These are phyloP conservation scores for Aspergillus sergii DNA, from an alignment of 2,329 filamentous ascomycete genomes.

Conservation along the genomic window DNA sequence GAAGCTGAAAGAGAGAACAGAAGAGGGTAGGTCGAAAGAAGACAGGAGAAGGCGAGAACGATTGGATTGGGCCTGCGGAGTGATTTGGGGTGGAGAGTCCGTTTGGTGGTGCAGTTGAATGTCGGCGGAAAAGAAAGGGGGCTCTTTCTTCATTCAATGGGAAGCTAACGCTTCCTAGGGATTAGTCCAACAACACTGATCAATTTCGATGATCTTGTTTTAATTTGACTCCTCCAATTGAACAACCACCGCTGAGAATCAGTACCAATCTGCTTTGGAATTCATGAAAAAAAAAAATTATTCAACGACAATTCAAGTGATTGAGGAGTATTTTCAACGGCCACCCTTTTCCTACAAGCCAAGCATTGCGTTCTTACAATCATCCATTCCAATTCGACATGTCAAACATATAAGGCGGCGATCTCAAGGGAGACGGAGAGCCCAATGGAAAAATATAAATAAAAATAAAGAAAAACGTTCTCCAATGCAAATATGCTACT, in stretches of 20 bases:
- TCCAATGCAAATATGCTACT: neutral
- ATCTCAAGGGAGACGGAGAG: neutral
- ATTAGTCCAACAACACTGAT: constrained; percentile 2
- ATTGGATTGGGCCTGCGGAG: constrained; percentile 27
- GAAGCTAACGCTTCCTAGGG: constrained; percentile 14
- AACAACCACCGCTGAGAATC: neutral
- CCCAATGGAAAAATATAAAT: neutral
- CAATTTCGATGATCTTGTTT: neutral
- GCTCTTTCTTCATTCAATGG: constrained; percentile 11
- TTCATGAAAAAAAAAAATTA: neutral
- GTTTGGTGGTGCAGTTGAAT: constrained; percentile 24
- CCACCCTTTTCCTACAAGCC: neutral
- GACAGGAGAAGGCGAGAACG: constrained; percentile 23
- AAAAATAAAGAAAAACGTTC: neutral
- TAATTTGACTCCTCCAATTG: neutral
- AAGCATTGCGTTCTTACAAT: neutral
- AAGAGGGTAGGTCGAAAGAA: constrained; percentile 21
- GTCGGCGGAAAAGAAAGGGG: constrained; percentile 37
- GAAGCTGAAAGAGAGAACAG: constrained; percentile 29
- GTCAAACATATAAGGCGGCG: neutral
- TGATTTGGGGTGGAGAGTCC: constrained; percentile 23
- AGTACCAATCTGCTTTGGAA: neutral
- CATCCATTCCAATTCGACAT: constrained; percentile 1
- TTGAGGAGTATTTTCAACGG: neutral
- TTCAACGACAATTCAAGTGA: neutral